Evolutionary conservation across 306 rosid genomes (phyloP).

Genomic region (Hippophae rhamnoides): DNA sequence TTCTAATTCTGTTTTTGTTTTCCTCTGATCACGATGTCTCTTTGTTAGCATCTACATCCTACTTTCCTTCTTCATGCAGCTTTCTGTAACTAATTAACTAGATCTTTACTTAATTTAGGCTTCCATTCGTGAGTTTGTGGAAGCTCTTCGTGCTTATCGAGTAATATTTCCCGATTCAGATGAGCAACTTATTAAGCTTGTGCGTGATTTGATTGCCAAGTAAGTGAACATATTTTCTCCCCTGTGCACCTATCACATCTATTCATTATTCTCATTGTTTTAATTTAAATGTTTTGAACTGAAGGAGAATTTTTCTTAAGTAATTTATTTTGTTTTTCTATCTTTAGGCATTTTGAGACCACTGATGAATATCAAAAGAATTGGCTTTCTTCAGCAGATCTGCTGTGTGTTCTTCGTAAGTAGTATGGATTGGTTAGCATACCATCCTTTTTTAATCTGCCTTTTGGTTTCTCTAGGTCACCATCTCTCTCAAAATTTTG

Average conservation of each 20-base stretch:
- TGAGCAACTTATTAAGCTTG: conserved; percentile 48
- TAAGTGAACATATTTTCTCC: conserved; percentile 20
- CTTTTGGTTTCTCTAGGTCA: background rate
- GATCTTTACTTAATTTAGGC: conserved; percentile 27
- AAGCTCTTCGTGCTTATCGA: conserved; percentile 61
- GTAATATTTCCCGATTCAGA: conserved; percentile 79
- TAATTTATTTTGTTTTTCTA: background rate
- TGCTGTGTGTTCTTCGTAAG: conserved; percentile 68
- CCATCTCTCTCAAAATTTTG: too few species aligned
- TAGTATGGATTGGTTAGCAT: conserved; percentile 1
- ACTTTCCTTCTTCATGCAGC: background rate
- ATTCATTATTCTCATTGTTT: background rate
- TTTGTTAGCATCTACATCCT: conserved; percentile 3
- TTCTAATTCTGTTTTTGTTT: background rate
- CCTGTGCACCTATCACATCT: too few species aligned
- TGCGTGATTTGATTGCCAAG: conserved; percentile 55
- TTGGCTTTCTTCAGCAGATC: conserved; percentile 43
- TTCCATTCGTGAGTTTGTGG: conserved; percentile 59
- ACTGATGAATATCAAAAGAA: conserved; percentile 48
- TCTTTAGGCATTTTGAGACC: conserved; percentile 38
- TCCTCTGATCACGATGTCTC: conserved; percentile 12
- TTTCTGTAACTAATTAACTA: too few species aligned
- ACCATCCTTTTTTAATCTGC: background rate
- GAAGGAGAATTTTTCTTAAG: conserved; percentile 4
- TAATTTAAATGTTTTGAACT: background rate